phyloP scores from a whole-genome alignment of 106 monocot species.

The Phalaenopsis aphrodite region DNA sequence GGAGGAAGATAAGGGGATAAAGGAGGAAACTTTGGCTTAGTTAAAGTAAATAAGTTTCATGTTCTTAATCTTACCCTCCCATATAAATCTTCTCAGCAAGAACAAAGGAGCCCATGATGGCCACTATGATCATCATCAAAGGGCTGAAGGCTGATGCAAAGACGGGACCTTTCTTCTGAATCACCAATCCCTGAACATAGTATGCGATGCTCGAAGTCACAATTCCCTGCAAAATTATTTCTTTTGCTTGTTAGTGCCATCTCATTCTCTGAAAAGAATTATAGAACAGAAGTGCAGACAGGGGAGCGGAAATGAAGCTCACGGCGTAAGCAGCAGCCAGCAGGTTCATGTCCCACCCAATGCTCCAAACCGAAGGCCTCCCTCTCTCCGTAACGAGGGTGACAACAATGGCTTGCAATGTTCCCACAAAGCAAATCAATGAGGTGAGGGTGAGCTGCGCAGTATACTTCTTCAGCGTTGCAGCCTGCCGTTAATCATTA shows the following conservation, averaged over 20 bases:
- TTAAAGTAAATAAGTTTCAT: background rate
- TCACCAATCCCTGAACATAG: constrained; percentile 84
- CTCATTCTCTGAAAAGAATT: background rate
- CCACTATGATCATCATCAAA: constrained; percentile 91
- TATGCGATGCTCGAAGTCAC: constrained; percentile 87
- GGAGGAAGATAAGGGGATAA: background rate
- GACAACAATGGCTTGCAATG: constrained; percentile 68
- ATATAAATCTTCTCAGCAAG: constrained; percentile 65
- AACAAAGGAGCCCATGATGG: constrained; percentile 85
- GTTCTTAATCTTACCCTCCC: constrained; percentile 46
- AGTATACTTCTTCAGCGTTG: constrained; percentile 58
- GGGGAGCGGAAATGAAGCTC: constrained; percentile 17
- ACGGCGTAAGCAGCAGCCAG: constrained; percentile 80
- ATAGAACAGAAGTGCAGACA: background rate
- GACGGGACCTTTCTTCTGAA: constrained; percentile 65
- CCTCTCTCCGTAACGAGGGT: constrained; percentile 61
- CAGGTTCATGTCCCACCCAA: constrained; percentile 85
- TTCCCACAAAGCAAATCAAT: constrained; percentile 67
- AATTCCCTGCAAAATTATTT: constrained; percentile 42
- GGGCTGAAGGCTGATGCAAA: constrained; percentile 91
- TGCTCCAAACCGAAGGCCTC: constrained; percentile 40
- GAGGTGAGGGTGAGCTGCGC: constrained; percentile 75
- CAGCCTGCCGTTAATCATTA: constrained; percentile 27
- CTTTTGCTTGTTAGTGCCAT: background rate
- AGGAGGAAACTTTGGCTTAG: background rate